These are phyloP conservation scores for Cryptosporidium meleagridis DNA, from an alignment of 169 alveolate species.

Conservation along the genomic window DNA sequence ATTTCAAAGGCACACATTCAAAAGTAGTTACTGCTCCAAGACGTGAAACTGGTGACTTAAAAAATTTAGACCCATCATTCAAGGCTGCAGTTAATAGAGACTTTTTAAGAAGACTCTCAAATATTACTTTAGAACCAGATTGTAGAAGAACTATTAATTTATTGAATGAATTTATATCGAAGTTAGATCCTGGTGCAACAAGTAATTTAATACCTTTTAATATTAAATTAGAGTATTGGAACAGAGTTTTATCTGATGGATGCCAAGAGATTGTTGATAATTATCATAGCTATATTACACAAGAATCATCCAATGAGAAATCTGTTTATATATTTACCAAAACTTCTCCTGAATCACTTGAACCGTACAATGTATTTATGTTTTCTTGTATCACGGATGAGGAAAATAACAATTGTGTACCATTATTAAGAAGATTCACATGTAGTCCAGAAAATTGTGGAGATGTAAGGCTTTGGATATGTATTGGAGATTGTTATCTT, in stretches of 20 bases:
- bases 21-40: slow-evolving; percentile 70
- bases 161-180: slow-evolving; percentile 38
- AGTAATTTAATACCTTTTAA: slow-evolving; percentile 53
- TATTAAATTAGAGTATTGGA: slow-evolving; percentile 44
- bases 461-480: slow-evolving; percentile 55
- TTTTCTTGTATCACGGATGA: slow-evolving; percentile 54
- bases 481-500: slow-evolving; percentile 63
- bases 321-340: slow-evolving; percentile 63
- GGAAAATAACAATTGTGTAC: slow-evolving; percentile 6
- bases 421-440: slow-evolving; percentile 34
- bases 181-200: slow-evolving; percentile 42
- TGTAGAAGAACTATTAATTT: slow-evolving; percentile 31
- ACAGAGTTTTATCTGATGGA: slow-evolving; percentile 16
- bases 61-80: slow-evolving; percentile 39
- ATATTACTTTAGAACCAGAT: slow-evolving; percentile 37
- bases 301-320: slow-evolving; percentile 50
- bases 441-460: slow-evolving; percentile 23
- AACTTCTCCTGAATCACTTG: slow-evolving; percentile 26
- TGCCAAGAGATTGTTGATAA: slow-evolving; percentile 46
- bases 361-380: slow-evolving; percentile 45
- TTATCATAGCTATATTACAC: slow-evolving; percentile 33
- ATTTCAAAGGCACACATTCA: slow-evolving; percentile 48
- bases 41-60: slow-evolving; percentile 53
- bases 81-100: slow-evolving; percentile 65
- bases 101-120: slow-evolving; percentile 44